Evolutionary conservation across 352 stramenopile genomes (phyloP).

Genomic region (Pelagophyceae sp.): DNA sequence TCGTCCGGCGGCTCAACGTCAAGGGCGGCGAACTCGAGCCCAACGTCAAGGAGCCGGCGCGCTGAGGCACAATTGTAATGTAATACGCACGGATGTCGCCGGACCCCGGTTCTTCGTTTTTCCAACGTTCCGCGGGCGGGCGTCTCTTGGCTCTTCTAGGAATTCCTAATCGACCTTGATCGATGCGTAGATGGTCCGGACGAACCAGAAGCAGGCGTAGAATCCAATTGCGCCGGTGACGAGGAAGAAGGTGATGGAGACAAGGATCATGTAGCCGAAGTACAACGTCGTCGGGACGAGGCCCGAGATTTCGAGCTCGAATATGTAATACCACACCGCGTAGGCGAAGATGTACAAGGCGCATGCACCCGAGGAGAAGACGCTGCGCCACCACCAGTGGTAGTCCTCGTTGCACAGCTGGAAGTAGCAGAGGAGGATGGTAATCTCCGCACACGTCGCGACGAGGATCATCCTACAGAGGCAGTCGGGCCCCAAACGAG

Average conservation of each 20-base stretch:
- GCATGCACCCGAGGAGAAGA: slow-evolving; percentile 85
- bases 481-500: too few relatives aligned
- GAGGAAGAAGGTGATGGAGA: slow-evolving; percentile 87
- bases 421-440: slow-evolving; percentile 99
- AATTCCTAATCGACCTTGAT: slow-evolving; percentile 93
- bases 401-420: slow-evolving; percentile 99
- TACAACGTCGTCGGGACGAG: slow-evolving; percentile 67
- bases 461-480: slow-evolving; percentile 95
- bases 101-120: too few relatives aligned
- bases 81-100: too few relatives aligned
- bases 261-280: slow-evolving; percentile 98
- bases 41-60: too few relatives aligned
- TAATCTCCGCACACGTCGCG: slow-evolving; percentile 94
- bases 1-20: background rate
- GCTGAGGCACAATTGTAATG: too few relatives aligned
- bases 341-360: slow-evolving; percentile 98
- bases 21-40: background rate
- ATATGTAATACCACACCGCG: slow-evolving; percentile 95
- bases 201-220: slow-evolving; percentile 94
- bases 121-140: too few relatives aligned
- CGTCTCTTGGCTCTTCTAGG: too few relatives aligned
- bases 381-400: slow-evolving; percentile 87
- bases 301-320: slow-evolving; percentile 90
- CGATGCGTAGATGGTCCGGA: slow-evolving; percentile 91
- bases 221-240: slow-evolving; percentile 93